Evolutionary conservation across 257 asterid genomes (phyloP), one percentile per base, ranked within the genome.

Genomic region (Nicotiana attenuata): DNA sequence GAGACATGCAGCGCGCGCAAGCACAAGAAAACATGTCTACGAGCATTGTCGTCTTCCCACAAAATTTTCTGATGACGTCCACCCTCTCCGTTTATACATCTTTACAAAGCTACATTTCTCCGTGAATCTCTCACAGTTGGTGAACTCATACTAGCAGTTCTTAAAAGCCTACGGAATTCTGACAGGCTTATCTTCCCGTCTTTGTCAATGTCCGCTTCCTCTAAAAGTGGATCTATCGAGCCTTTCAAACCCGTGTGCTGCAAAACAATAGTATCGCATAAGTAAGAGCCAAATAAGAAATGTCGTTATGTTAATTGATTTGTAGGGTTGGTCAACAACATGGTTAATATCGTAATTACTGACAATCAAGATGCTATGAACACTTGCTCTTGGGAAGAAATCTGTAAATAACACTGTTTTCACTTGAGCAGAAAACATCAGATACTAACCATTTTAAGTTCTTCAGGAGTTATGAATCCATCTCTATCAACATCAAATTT

Each of bases 171-270:
- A 8, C 97, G 94, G 87, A 93, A 93, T 78, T 93, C 97, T 11
- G 95, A 84, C 78, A 93, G 78, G 89, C 97, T 93, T 83, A 93
- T 93, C 88, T 80, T 86, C 83, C 97, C 97, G 11, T 93, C 97
- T 88, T 93, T 93, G 90, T 93, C 97, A 15, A 93, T 87, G 82
- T 93, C 97, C 17, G 97, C 97, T 87, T 93, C 97, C 84, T 93
- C 95, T 4, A 93, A 89, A 33, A 93, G 91, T 10, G 97, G 97
- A 53, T 92, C 93, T 65, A 91, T 83, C 5, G 95, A 93, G 20
- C 94, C 94, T 88, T 85, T 89, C 64, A 93, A 85, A 7, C 97
- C 89, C 1, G 97, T 90, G 82, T 91, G 94, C 97, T 93, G 93
- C 84, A 67, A 73, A 63, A 68, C 71, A 59, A 65, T 0, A 78